A percentile compares a stretch with the other conserved stretches of the same genome.
These are phyloP conservation scores for Teratosphaeria zuluensis DNA, from an alignment of 2,329 filamentous ascomycete genomes.

Conservation along the genomic window DNA sequence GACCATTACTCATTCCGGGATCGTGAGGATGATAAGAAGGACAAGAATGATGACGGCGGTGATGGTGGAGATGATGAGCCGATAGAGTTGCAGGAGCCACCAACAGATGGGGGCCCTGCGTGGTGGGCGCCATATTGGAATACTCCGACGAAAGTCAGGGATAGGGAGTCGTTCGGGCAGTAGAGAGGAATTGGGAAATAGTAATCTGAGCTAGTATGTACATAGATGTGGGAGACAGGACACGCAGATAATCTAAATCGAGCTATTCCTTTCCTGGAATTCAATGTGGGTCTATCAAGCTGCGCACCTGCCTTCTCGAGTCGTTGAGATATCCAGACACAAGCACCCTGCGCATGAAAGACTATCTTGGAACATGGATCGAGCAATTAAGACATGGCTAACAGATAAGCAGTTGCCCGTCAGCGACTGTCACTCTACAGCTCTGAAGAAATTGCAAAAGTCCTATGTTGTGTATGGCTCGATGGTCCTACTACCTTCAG, in stretches of 20 bases:
- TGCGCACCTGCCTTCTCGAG: neutral
- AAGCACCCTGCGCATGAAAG: neutral
- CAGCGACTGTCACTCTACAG: neutral
- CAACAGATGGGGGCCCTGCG: neutral
- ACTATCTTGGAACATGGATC: neutral
- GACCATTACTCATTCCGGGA: neutral
- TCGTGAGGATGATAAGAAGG: neutral
- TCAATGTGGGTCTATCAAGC: neutral
- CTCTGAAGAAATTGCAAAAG: conserved; percentile 8
- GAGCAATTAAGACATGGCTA: neutral
- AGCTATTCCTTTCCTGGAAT: neutral
- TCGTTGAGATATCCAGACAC: neutral
- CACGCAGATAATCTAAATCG: neutral
- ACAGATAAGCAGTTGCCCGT: neutral
- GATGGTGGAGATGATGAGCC: neutral
- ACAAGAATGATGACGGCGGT: neutral
- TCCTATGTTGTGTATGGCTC: conserved; percentile 48
- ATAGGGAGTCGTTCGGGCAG: neutral
- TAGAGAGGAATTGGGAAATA: neutral
- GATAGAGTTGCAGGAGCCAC: neutral
- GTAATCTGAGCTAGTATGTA: neutral
- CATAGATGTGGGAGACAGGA: neutral
- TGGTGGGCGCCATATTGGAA: neutral
- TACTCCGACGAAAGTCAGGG: neutral
- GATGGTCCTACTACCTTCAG: conserved; percentile 46